phyloP scores from a whole-genome alignment of 495 filamentous ascomycete genomes.

The Hypoxylon fragiforme region DNA sequence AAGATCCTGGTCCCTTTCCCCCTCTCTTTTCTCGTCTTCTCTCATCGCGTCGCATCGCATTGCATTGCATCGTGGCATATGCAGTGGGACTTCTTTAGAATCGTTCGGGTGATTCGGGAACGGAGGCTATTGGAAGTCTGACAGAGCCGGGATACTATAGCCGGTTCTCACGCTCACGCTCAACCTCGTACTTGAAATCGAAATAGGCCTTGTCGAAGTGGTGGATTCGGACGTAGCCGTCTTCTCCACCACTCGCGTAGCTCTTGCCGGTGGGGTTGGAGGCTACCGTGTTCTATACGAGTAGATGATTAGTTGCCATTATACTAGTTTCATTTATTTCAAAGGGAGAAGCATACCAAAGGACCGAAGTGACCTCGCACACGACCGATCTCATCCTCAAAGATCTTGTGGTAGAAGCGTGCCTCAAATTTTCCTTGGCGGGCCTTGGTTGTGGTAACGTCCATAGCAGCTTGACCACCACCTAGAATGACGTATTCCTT shows the following conservation, averaged over 20 bases:
- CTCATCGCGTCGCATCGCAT: too few species aligned
- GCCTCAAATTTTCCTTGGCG: constrained; percentile 99
- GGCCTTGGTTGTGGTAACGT: constrained; percentile 93
- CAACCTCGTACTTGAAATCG: constrained; percentile 98
- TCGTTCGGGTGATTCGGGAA: too few species aligned
- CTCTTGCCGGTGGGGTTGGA: constrained; percentile 86
- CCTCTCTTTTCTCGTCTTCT: background rate
- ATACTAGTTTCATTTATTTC: background rate
- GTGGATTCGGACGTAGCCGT: constrained; percentile 97
- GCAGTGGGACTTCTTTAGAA: background rate
- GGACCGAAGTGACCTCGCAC: constrained; percentile 97
- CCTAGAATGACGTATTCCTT: constrained; percentile 97
- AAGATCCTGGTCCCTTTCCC: constrained; percentile 15
- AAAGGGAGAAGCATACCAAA: constrained; percentile 65
- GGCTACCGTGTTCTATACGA: constrained; percentile 62
- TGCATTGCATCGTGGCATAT: too few species aligned
- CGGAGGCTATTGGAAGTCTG: background rate
- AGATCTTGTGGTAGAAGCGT: constrained; percentile 98
- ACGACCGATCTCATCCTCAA: constrained; percentile 96
- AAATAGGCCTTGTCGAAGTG: constrained; percentile 98
- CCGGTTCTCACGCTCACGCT: constrained; percentile 60
- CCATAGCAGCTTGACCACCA: constrained; percentile 97
- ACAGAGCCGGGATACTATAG: constrained; percentile 30
- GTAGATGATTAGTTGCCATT: background rate
- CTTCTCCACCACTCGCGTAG: constrained; percentile 93